These are phyloP conservation scores for Ceratobasidium sp. DNA, from an alignment of 1,284 basidiomycete species.

Conservation along the genomic window DNA sequence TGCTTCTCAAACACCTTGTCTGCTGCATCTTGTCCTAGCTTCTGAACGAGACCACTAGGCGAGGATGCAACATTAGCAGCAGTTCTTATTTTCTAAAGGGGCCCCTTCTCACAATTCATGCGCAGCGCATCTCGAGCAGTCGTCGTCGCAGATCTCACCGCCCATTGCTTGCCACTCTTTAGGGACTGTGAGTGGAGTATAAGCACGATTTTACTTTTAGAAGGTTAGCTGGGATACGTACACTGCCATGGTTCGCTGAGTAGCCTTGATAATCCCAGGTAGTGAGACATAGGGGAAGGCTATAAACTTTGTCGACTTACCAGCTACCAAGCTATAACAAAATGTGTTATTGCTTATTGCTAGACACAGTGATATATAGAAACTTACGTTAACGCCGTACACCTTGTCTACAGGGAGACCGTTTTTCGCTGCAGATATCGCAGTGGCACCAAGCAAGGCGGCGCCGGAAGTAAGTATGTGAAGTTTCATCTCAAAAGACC, in stretches of 20 bases:
- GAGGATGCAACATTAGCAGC: constrained; percentile 4
- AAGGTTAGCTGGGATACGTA: not conserved
- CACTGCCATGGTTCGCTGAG: constrained; percentile 73
- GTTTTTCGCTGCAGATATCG: constrained; percentile 7
- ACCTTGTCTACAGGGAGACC: constrained; percentile 53
- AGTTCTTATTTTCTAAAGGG: not conserved
- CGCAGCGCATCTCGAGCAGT: constrained; percentile 63
- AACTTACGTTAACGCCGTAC: constrained; percentile 62
- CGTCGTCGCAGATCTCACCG: constrained; percentile 57
- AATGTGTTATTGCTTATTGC: not conserved
- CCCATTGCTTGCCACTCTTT: constrained; percentile 72
- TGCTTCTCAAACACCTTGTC: constrained; percentile 66
- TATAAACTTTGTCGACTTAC: constrained; percentile 57
- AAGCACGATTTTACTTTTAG: not conserved
- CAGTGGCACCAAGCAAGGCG: not conserved
- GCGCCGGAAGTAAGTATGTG: not conserved
- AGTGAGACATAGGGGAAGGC: constrained; percentile 47
- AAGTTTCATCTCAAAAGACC: constrained; percentile 2
- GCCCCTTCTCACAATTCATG: constrained; percentile 62
- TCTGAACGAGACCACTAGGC: constrained; percentile 49
- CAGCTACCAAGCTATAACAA: constrained; percentile 25
- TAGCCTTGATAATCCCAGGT: constrained; percentile 53
- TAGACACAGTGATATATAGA: not conserved
- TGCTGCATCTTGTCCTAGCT: constrained; percentile 62
- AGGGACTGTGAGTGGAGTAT: constrained; percentile 47